Base-by-base conservation (phyloP, 2,329 filamentous ascomycete species). In the Neonectria punicea region DNA sequence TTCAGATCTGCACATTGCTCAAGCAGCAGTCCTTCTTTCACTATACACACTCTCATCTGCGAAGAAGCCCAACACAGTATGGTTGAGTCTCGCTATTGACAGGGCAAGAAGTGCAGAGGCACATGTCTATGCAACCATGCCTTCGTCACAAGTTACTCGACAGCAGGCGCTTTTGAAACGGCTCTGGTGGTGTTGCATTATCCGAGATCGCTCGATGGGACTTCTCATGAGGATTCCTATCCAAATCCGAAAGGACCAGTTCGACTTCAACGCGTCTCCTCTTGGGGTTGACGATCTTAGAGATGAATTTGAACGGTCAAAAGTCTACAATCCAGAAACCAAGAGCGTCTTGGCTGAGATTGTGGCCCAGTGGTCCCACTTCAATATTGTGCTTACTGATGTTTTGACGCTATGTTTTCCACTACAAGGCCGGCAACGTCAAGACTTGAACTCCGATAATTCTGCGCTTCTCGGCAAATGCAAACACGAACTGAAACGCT, bases 231-330 rank as follows among this genome's bases (percentile, higher is more conserved):
- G 54, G 14, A 49, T 30, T 2, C 51, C 63, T 2, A 54, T 61
- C n/a, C 53, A 50, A 8, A 62, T 65, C 11, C 44, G 47, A 30
- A 43, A 25, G 20, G 47, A 58, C 8, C 47, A 58, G 11, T 62
- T 62, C 10, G 63, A 62, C 22, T 62, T 62, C n/a, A 28, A 44
- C 13, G 28, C 39, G 3, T 53, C 47, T 4, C 47, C 47, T 2
- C 18, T 69, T 1, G 43, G 51, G 1, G 14, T 54, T 16, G 11
- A 18, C 4, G 67, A 69, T 32, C 41, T 69, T 13, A 34, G 44
- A 8, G 58, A 67, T 20, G 67, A 69, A 32, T 54, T 65, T 22
- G 41, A 60, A 4, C 44, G 46, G 6, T 69, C 67, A 10, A 65
- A 55, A n/a, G 67, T 69, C 14, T 69, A 69, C 34, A 53, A 61